Percentiles rank a stretch among this genome's conserved stretches.
phyloP scores from a whole-genome alignment of 129 eudicot genomes.

The Helichrysum umbraculigerum region DNA sequence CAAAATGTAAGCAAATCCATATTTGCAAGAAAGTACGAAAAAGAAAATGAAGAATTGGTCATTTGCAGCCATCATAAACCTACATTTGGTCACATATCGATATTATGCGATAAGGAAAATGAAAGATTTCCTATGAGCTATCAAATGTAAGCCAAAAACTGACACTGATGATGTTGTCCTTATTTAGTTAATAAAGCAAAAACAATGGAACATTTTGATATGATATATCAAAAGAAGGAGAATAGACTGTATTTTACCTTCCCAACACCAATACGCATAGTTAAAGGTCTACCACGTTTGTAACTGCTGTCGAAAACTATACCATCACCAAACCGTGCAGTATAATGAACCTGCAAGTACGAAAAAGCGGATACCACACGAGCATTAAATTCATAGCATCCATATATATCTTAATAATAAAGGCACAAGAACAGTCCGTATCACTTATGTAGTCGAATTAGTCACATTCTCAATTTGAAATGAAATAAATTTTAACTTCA shows the following conservation, averaged over 20 bases:
- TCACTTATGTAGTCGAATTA: background rate
- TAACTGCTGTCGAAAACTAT: conserved; percentile 88
- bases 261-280: conserved; percentile 88
- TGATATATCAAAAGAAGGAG: conserved; percentile 7
- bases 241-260: conserved; percentile 43
- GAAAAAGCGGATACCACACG: background rate
- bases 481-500: background rate
- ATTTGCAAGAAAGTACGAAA: no score
- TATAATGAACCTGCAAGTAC: conserved; percentile 66
- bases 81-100: background rate
- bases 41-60: background rate
- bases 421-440: no score
- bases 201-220: background rate
- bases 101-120: background rate
- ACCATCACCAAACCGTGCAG: conserved; percentile 93
- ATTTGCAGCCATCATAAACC: background rate
- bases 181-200: background rate
- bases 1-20: background rate
- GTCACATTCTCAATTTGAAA: background rate
- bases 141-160: background rate
- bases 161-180: background rate
- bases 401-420: background rate
- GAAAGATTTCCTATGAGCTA: background rate
- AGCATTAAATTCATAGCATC: background rate
- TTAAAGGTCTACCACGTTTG: conserved; percentile 83